Evolutionary conservation across 345 rosid species (phyloP).

Genomic region (Ceriops zippeliana): DNA sequence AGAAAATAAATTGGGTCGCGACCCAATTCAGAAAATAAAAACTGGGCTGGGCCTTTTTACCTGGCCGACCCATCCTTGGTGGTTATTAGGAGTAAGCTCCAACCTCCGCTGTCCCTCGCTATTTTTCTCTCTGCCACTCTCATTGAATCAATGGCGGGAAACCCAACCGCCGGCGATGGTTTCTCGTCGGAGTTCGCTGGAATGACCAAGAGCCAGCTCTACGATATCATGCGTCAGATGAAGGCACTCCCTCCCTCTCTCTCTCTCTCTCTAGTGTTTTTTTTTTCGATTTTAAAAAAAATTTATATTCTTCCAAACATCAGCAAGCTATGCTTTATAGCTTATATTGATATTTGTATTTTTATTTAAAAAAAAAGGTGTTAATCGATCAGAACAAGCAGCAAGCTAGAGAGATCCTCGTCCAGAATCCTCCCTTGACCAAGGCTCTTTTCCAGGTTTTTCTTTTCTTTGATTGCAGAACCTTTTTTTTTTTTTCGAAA

Average conservation of each 20-base stretch:
- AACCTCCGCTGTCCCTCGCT: neutral
- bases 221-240: slow-evolving; percentile 93
- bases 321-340: neutral
- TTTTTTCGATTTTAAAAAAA: neutral
- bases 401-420: slow-evolving; percentile 79
- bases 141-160: slow-evolving; percentile 57
- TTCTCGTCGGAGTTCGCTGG: slow-evolving; percentile 70
- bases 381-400: slow-evolving; percentile 86
- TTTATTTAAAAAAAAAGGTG: slow-evolving; percentile 33
- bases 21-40: too few species aligned
- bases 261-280: neutral
- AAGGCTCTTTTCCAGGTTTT: slow-evolving; percentile 91
- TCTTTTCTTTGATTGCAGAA: neutral
- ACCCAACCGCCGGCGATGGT: slow-evolving; percentile 61
- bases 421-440: slow-evolving; percentile 82
- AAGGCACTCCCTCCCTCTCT: slow-evolving; percentile 36
- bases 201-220: slow-evolving; percentile 90
- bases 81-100: neutral
- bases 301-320: neutral
- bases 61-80: too few species aligned
- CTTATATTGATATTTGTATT: neutral
- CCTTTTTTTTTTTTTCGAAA: neutral
- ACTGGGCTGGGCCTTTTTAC: too few species aligned
- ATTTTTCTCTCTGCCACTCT: too few species aligned
- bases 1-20: too few species aligned